Evolutionary conservation across 257 asterid genomes (phyloP).

Genomic region (Echium plantagineum): DNA sequence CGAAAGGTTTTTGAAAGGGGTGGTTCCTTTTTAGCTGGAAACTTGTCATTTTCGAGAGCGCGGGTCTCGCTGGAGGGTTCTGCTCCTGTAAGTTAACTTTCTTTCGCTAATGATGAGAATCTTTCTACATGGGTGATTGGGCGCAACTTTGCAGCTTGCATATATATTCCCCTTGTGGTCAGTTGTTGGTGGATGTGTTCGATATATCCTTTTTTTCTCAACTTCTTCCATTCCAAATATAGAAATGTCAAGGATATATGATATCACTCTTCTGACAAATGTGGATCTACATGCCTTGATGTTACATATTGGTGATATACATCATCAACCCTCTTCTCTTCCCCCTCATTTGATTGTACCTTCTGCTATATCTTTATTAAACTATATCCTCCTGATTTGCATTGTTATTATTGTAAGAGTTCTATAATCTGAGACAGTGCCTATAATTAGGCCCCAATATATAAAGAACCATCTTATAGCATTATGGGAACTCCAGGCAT

Average conservation of each 20-base stretch:
- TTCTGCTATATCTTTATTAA: too few species aligned
- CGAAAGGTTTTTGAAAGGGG: constrained; percentile 75
- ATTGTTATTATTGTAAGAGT: not conserved
- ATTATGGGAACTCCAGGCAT: constrained; percentile 74
- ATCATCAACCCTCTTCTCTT: too few species aligned
- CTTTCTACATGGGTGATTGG: not conserved
- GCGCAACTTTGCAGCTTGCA: not conserved
- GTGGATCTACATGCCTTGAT: too few species aligned
- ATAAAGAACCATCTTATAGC: constrained; percentile 64
- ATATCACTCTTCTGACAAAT: too few species aligned
- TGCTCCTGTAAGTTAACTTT: constrained; percentile 65
- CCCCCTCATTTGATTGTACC: too few species aligned
- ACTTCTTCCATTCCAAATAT: too few species aligned
- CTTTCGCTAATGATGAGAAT: not conserved
- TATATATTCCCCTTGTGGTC: not conserved
- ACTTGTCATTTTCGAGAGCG: constrained; percentile 93
- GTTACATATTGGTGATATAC: too few species aligned
- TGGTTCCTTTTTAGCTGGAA: constrained; percentile 94
- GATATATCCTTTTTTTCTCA: too few species aligned
- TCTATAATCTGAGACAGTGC: constrained; percentile 6
- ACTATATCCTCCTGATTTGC: not conserved
- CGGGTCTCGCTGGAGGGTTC: constrained; percentile 91
- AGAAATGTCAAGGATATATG: too few species aligned
- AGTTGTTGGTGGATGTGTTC: too few species aligned
- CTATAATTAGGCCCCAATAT: constrained; percentile 63